These are phyloP conservation scores for Saccharomycopsis selenospora DNA, from an alignment of 805 yeast species.

Conservation along the genomic window DNA sequence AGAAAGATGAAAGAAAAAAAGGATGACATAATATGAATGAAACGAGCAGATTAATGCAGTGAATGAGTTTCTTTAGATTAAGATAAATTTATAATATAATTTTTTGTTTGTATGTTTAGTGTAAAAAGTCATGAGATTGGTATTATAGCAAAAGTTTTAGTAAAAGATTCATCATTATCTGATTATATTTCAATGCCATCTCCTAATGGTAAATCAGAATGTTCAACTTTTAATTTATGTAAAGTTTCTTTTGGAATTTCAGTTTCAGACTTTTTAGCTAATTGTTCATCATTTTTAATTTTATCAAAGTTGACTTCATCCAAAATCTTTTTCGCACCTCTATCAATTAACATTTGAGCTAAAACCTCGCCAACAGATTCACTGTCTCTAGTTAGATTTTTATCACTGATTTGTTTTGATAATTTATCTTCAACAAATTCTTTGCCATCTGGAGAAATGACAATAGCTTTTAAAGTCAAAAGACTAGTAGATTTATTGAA, in stretches of 20 bases:
- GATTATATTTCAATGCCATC: slow-evolving; percentile 18
- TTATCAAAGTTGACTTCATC: slow-evolving; percentile 71
- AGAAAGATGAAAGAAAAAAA: too few relatives aligned
- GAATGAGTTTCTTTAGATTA: too few relatives aligned
- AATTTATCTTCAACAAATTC: slow-evolving; percentile 54
- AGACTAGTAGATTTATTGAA: slow-evolving; percentile 38
- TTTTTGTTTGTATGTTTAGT: too few relatives aligned
- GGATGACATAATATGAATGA: too few relatives aligned
- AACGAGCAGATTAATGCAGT: too few relatives aligned
- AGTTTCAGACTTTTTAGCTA: slow-evolving; percentile 18
- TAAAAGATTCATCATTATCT: too few relatives aligned
- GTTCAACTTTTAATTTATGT: slow-evolving; percentile 20
- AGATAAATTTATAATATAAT: too few relatives aligned
- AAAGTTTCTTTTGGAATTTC: slow-evolving; percentile 18
- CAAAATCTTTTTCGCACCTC: slow-evolving; percentile 79
- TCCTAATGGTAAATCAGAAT: slow-evolving; percentile 19
- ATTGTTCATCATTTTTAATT: slow-evolving; percentile 30
- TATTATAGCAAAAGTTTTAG: too few relatives aligned
- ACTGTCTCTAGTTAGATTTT: slow-evolving; percentile 49
- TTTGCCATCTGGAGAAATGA: slow-evolving; percentile 79
- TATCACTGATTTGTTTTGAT: slow-evolving; percentile 24
- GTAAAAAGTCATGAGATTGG: too few relatives aligned
- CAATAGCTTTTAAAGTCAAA: slow-evolving; percentile 59
- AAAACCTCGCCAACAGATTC: slow-evolving; percentile 59
- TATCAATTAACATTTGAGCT: slow-evolving; percentile 56